These are phyloP conservation scores for Aureobasidium sp. DNA, from an alignment of 2,329 filamentous ascomycete genomes.

Conservation along the genomic window DNA sequence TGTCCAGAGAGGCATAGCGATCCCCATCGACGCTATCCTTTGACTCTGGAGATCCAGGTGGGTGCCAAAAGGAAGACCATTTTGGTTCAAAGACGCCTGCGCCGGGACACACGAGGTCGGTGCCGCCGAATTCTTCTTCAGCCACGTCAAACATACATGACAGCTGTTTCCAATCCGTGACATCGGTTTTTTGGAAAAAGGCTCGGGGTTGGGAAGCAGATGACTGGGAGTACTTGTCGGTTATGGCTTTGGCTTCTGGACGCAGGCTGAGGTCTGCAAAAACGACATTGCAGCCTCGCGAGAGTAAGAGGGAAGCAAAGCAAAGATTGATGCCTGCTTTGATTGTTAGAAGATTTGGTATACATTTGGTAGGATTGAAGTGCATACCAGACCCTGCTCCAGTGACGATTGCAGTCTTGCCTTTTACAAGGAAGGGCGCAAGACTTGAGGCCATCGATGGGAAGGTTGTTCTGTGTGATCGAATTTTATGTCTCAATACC, in stretches of 20 bases:
- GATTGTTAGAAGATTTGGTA: neutral
- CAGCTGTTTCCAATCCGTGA: constrained; percentile 44
- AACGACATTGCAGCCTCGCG: constrained; percentile 41
- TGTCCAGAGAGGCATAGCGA: constrained; percentile 36
- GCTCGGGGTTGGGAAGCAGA: constrained; percentile 28
- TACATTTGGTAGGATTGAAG: neutral
- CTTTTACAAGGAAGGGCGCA: constrained; percentile 33
- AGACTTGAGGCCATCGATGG: neutral
- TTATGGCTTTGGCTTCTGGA: constrained; percentile 40
- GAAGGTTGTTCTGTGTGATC: neutral
- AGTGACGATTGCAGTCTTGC: constrained; percentile 43
- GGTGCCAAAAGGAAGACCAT: constrained; percentile 44
- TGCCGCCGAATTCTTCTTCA: constrained; percentile 39
- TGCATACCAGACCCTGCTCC: constrained; percentile 38
- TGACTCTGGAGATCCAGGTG: constrained; percentile 31
- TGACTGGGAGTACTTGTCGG: constrained; percentile 29
- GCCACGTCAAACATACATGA: constrained; percentile 44
- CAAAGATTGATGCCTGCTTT: constrained; percentile 40
- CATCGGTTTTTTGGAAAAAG: constrained; percentile 39
- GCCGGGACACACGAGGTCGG: constrained; percentile 44
- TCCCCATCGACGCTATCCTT: constrained; percentile 30
- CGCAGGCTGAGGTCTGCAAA: constrained; percentile 42
- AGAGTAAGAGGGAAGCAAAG: constrained; percentile 41
- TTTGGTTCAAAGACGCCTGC: constrained; percentile 43
- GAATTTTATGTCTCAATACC: neutral